Base-by-base conservation (phyloP, 2,329 filamentous ascomycete genomes). In the Monosporascus ibericus region DNA sequence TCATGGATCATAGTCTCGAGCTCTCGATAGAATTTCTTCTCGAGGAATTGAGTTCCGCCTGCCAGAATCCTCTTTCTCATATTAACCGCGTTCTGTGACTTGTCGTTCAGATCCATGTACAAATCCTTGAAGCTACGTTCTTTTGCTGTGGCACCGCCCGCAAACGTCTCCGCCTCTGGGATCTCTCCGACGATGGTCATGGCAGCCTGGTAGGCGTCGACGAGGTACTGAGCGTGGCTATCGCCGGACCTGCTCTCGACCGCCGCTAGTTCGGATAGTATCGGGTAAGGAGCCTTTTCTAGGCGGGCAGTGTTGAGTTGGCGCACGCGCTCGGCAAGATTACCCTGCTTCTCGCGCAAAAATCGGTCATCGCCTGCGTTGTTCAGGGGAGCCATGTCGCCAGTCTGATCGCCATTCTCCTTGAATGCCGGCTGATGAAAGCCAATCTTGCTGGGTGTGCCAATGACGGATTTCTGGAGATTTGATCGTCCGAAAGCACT, bases 381-480 rank as follows among this genome's bases (percentile, higher is more conserved):
- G 44, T 77, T 72, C 36, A 77, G 67, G 18, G 68, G 62, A 18
- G 74, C 72, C 14, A 73, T 65, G 40, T 72, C 72, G 48, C 78
- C 77, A 36, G 76, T 79, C 44, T 77, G 76, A 46, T 82, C 79
- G 51, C 85, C 79, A 9, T 87, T 76, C 60, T 92, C 88, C 17
- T 84, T 79, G 63, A 92, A 91, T 52, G 84, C 79, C 34, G 80
- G 66, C 50, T 80, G 72, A 57, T 90, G 83, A 17, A 79, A 73
- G 34, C 86, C 84, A 53, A 87, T 82, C 55, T 81, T 79, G 61
- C 81, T 86, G 14, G 90, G 85, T 25, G 85, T 84, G 47, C 92
- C 92, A 67, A 97, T 94, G 50, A 96, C 87, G 9, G 92, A 96
- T 61, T 86, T 88, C 53, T 88, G 85, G 63, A 95, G 76, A 49